Base-by-base conservation (phyloP, 2,329 filamentous ascomycete genomes). In the Ascochyta fabae region DNA sequence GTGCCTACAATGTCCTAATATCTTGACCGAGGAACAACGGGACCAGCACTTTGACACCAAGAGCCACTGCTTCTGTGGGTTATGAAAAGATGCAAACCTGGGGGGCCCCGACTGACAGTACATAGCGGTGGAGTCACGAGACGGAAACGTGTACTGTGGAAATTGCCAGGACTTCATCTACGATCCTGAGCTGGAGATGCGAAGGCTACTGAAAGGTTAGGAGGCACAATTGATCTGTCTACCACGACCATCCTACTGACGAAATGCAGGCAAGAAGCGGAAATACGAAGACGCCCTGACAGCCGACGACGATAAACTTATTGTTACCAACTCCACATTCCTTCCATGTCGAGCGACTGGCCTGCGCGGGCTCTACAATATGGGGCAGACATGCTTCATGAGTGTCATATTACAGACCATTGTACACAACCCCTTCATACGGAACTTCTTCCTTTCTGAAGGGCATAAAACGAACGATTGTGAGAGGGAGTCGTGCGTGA, bases 321-420 rank as follows among this genome's bases (percentile, higher is more conserved):
- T 96, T 61, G 84, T 87, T 36, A 83, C 83, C 57, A 96, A 97
- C 71, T 93, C 92, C 12, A 88, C 85, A 26, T 85, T 87, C 53
- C 88, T 91, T 6, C 90, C 92, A 12, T 97, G 94, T 72, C 87
- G 91, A 53, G 92, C 92, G 16, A 92, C 89, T 64, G 94, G 95
- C 9, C 85, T 97, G 35, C 87, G 95, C 33, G 94, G 94, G 29
- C 89, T 99, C 58, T 97, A 96, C 77, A 99, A 98, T 71, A 94
- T 96, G 74, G 95, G 94, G n/a, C 92, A 96, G 55, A 98, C 95
- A 10, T 99, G 94, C 79, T 99, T 97, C 77, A 94, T 98, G 83
- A 96, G 95, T 67, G 94, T 97, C 27, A 92, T 98, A 43, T 82
- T 99, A 15, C 95, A 98, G 75, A 92, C 90, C 53, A 87, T 99